Base-by-base conservation (phyloP, 192 early-diverging fungal genomes). In the Linderina pennispora region DNA sequence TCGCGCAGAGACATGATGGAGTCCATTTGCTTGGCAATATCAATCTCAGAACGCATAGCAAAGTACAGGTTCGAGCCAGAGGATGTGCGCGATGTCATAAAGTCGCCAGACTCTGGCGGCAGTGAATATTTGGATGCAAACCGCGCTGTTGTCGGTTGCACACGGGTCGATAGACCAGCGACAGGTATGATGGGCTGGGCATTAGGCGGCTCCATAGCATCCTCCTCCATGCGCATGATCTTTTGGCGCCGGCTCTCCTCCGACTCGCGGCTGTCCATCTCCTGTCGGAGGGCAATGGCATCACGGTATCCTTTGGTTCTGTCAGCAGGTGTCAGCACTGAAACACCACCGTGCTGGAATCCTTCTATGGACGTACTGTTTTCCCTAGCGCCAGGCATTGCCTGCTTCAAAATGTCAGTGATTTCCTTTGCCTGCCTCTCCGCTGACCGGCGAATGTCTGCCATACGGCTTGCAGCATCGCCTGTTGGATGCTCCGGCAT, bases 381-480 rank as follows among this genome's bases (percentile, higher is more conserved):
- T 14, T 26, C 17, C 1, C 26, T 20, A 8, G 4, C 20, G 36
- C 23, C 42, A 23, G n/a, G n/a, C n/a, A n/a, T n/a, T n/a, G n/a
- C n/a, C n/a, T n/a, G n/a, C 28, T 31, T 31, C 6, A 8, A 31
- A 11, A 31, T 31, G 6, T 5, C 28, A 11, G 28, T 11, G 5
- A 31, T 31, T 31, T 11, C 73, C 14, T 63, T 79, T 58, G 72
- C 68, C 36, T 73, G 75, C 32, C 68, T 63, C 21, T 28, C 40
- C 31, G 65, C 69, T 3, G 77, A 80, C 48, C 76, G 28, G 28
- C 11, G 6, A 5, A 8, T 11, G 6, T 31, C 28, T 8, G 28
- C 28, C 28, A 31, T 5, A 5, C 11, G 28, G 5, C 6, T 11
- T 31, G 28, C 28, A 31, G 6, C 28, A 11, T 5, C 28, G 11